phyloP scores from a whole-genome alignment of 495 filamentous ascomycete genomes.

The Annulohypoxylon moriforme region DNA sequence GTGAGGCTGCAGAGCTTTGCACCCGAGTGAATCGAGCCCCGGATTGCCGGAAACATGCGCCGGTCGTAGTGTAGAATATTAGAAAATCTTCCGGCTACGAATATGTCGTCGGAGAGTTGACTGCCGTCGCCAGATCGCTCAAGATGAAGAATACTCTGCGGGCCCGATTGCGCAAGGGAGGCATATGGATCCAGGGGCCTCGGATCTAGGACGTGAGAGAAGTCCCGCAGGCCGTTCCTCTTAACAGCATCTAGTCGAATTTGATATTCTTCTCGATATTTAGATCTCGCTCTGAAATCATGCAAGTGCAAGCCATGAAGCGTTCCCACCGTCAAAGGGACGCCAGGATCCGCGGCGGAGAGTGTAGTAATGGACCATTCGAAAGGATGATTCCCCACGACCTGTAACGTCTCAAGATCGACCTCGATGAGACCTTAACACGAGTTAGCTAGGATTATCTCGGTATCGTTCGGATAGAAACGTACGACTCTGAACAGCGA shows the following conservation, averaged over 20 bases:
- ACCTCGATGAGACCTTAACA: conserved; percentile 76
- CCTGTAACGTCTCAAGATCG: conserved; percentile 80
- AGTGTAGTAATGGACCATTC: conserved; percentile 86
- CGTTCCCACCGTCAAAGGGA: conserved; percentile 88
- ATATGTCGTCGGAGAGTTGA: conserved; percentile 71
- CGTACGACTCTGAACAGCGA: conserved; percentile 77
- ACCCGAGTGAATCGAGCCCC: conserved; percentile 83
- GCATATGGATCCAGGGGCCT: conserved; percentile 69
- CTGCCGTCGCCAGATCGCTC: conserved; percentile 63
- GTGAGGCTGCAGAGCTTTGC: conserved; percentile 82
- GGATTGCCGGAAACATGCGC: conserved; percentile 82
- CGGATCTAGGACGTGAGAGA: conserved; percentile 48
- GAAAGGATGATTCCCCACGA: conserved; percentile 77
- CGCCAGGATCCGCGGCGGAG: conserved; percentile 76
- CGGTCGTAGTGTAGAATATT: conserved; percentile 91
- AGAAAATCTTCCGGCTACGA: conserved; percentile 89
- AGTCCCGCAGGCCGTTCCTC: conserved; percentile 47
- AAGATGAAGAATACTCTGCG: conserved; percentile 83
- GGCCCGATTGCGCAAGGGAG: conserved; percentile 81
- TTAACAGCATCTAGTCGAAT: conserved; percentile 52
- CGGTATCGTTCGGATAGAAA: conserved; percentile 20
- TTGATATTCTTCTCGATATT: conserved; percentile 31
- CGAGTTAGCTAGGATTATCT: conserved; percentile 39
- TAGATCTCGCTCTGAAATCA: conserved; percentile 69
- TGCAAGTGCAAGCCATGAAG: conserved; percentile 85